These are phyloP conservation scores for Dothidotthia symphoricarpi DNA, from an alignment of 2,329 filamentous ascomycete species.

Conservation along the genomic window DNA sequence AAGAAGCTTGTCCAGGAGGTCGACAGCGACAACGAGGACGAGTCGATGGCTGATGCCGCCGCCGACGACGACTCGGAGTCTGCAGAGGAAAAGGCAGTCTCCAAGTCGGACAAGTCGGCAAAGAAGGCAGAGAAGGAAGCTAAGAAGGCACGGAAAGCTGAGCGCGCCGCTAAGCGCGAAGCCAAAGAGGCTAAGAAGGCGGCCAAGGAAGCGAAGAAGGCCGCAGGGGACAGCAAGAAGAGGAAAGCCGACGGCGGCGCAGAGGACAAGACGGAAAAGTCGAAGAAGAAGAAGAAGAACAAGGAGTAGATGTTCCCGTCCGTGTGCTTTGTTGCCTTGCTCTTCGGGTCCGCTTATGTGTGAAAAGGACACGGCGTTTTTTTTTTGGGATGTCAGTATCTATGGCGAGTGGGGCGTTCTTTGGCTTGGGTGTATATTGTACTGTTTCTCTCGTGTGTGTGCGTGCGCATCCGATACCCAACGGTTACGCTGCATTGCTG, in stretches of 20 bases:
- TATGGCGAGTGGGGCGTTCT: too few relatives aligned
- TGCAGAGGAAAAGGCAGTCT: constrained; percentile 34
- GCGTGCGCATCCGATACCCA: constrained; percentile 17
- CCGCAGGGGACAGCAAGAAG: constrained; percentile 55
- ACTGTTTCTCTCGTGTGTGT: too few relatives aligned
- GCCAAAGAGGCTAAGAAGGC: constrained; percentile 55
- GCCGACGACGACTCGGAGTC: constrained; percentile 39
- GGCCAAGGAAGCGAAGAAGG: constrained; percentile 53
- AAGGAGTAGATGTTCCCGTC: constrained; percentile 34
- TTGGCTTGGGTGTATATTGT: too few relatives aligned
- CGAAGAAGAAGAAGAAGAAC: constrained; percentile 65
- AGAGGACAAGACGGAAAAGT: constrained; percentile 50
- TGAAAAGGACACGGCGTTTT: constrained; percentile 14
- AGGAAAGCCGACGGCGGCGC: constrained; percentile 50
- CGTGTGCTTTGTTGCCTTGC: constrained; percentile 5
- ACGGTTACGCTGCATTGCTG: constrained; percentile 19
- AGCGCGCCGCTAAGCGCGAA: constrained; percentile 40
- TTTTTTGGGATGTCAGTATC: not conserved
- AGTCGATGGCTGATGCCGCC: constrained; percentile 41
- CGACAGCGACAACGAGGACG: constrained; percentile 44
- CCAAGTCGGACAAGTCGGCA: constrained; percentile 40
- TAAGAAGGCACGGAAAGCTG: constrained; percentile 46
- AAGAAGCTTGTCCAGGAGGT: constrained; percentile 53
- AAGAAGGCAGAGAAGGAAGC: constrained; percentile 46
- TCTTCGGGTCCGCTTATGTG: constrained; percentile 9